phyloP scores from a whole-genome alignment of 2,329 filamentous ascomycete genomes.

The Talaromyces sp. region DNA sequence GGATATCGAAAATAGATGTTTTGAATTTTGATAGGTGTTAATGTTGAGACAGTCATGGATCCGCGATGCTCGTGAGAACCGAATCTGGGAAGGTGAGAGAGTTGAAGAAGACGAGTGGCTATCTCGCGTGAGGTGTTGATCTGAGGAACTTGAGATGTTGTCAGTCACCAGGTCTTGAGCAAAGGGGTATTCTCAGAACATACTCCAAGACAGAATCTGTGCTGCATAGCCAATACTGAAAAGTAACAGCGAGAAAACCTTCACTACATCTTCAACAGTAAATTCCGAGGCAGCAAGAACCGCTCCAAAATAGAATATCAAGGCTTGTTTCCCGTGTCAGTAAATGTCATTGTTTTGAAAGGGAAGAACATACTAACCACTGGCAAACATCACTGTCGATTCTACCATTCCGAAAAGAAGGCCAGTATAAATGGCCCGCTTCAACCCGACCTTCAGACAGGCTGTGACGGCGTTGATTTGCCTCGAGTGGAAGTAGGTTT shows the following conservation, averaged over 20 bases:
- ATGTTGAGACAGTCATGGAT: slow-evolving; percentile 43
- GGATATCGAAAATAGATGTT: slow-evolving; percentile 74
- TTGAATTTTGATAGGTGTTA: slow-evolving; percentile 60
- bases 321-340: too few species aligned
- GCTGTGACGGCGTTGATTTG: slow-evolving; percentile 56
- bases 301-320: slow-evolving; percentile 83
- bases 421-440: slow-evolving; percentile 68
- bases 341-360: too few species aligned
- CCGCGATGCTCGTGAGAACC: slow-evolving; percentile 63
- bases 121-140: slow-evolving; percentile 73
- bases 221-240: slow-evolving; percentile 75
- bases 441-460: slow-evolving; percentile 64
- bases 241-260: slow-evolving; percentile 80
- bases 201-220: slow-evolving; percentile 66
- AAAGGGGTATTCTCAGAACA: slow-evolving; percentile 10
- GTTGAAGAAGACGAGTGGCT: slow-evolving; percentile 71
- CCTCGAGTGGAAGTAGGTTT: slow-evolving; percentile 69
- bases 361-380: too few species aligned
- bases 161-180: slow-evolving; percentile 8
- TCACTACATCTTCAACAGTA: slow-evolving; percentile 64
- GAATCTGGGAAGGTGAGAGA: slow-evolving; percentile 61
- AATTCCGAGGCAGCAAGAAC: slow-evolving; percentile 60
- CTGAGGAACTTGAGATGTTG: slow-evolving; percentile 64
- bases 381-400: slow-evolving; percentile 69
- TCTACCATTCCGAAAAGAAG: slow-evolving; percentile 78